Percentiles rank a stretch among this genome's conserved stretches.
phyloP scores from a whole-genome alignment of 1,284 basidiomycete genomes.

The Moesziomyces antarcticus region DNA sequence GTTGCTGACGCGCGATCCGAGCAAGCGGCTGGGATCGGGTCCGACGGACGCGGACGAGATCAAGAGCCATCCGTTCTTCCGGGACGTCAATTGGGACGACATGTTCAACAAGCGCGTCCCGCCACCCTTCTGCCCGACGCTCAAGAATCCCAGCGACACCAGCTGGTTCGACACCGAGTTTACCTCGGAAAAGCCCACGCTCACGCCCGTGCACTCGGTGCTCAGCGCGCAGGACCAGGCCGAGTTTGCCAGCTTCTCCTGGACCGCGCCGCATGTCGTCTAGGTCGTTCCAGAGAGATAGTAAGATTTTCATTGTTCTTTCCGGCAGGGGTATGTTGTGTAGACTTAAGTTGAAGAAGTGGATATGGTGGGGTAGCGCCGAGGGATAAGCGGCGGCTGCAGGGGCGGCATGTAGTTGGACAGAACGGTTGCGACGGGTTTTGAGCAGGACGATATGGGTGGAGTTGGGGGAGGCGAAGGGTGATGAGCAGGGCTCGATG shows the following conservation, averaged over 20 bases:
- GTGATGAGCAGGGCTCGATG: no score
- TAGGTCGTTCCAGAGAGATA: background rate
- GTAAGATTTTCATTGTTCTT: no score
- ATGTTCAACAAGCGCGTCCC: constrained; percentile 95
- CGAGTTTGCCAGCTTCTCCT: constrained; percentile 63
- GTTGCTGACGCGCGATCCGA: constrained; percentile 91
- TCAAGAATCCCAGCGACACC: constrained; percentile 73
- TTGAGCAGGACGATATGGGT: no score
- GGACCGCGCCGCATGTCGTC: constrained; percentile 43
- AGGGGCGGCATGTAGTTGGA: no score
- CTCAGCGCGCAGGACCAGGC: constrained; percentile 90
- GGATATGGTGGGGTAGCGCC: no score
- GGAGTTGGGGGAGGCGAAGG: no score
- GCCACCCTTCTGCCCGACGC: constrained; percentile 95
- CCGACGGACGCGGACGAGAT: constrained; percentile 96
- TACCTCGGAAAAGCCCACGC: constrained; percentile 92
- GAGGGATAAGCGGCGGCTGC: no score
- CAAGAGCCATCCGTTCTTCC: constrained; percentile 97
- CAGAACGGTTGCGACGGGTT: no score
- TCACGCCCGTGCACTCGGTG: constrained; percentile 96
- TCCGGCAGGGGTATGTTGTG: no score
- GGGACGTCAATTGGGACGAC: constrained; percentile 96
- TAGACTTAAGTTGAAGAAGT: background rate
- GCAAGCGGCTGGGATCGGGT: constrained; percentile 89
- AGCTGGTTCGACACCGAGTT: constrained; percentile 96